Evolutionary conservation across 345 rosid genomes (phyloP).

Genomic region (Hypericum androsaemum): DNA sequence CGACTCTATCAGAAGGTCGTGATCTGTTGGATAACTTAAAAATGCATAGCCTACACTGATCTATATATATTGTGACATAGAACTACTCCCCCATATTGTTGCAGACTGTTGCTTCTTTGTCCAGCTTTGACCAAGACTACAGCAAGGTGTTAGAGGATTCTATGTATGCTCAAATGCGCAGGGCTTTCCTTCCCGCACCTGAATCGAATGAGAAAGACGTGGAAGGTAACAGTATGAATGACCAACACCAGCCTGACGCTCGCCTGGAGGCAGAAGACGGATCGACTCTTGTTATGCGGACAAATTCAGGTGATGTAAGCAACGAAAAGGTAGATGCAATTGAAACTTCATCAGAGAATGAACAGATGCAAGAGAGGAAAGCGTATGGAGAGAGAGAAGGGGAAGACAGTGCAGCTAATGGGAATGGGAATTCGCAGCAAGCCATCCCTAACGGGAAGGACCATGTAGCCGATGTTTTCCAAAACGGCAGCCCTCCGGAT

Average conservation of each 20-base stretch:
- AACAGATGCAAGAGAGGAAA: slow-evolving; percentile 11
- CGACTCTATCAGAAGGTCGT: slow-evolving; percentile 83
- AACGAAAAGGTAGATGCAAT: not conserved
- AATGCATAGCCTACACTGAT: not conserved
- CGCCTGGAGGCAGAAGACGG: slow-evolving; percentile 12
- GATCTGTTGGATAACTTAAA: too few species aligned
- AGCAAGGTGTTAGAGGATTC: slow-evolving; percentile 54
- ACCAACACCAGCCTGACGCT: slow-evolving; percentile 12
- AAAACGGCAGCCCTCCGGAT: not conserved
- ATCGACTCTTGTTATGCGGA: slow-evolving; percentile 6
- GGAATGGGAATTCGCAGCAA: not conserved
- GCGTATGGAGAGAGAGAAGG: slow-evolving; percentile 51
- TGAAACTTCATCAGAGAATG: slow-evolving; percentile 4
- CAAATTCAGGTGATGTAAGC: slow-evolving; percentile 7
- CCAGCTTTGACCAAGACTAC: slow-evolving; percentile 53
- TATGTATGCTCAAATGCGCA: slow-evolving; percentile 44
- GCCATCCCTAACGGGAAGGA: too few species aligned
- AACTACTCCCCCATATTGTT: slow-evolving; percentile 9
- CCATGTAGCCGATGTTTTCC: too few species aligned
- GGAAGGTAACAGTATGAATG: slow-evolving; percentile 11
- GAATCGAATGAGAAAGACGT: slow-evolving; percentile 16
- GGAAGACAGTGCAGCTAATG: slow-evolving; percentile 31
- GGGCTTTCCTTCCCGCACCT: slow-evolving; percentile 33
- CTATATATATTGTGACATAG: not conserved
- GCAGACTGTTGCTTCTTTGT: slow-evolving; percentile 65